A percentile compares a stretch with the other conserved stretches of the same genome.
Evolutionary conservation across 768 basidiomycete genomes (phyloP).

Genomic region (Harrya chromipes): DNA sequence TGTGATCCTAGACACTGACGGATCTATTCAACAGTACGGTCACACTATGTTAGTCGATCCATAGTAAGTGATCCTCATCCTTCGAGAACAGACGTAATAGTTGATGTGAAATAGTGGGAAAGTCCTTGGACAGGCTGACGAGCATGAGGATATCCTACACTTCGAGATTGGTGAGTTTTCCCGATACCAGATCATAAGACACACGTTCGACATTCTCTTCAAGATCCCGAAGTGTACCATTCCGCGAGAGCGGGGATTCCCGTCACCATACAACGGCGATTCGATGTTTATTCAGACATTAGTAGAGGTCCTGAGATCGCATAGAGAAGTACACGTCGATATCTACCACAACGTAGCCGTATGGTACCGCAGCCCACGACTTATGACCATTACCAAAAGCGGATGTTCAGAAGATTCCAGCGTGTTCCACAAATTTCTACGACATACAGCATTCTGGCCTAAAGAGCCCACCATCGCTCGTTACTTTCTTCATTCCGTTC

Average conservation of each 20-base stretch:
- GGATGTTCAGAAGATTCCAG: constrained; percentile 26
- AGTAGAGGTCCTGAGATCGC: constrained; percentile 25
- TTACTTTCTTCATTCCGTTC: constrained; percentile 12
- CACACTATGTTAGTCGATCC: constrained; percentile 92
- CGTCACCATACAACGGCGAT: constrained; percentile 86
- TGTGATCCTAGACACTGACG: background rate
- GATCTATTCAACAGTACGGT: constrained; percentile 60
- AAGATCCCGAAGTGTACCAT: constrained; percentile 60
- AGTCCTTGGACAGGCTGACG: constrained; percentile 68
- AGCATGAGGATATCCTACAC: constrained; percentile 76
- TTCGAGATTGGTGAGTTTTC: constrained; percentile 70
- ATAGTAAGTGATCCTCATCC: constrained; percentile 48
- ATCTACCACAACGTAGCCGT: background rate
- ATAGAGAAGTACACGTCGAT: background rate
- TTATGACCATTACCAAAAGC: constrained; percentile 14
- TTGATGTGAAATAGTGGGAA: constrained; percentile 53
- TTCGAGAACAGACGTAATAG: background rate
- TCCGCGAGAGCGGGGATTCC: constrained; percentile 82
- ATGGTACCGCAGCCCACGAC: too few relatives aligned
- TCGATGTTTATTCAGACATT: constrained; percentile 89
- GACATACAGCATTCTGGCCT: constrained; percentile 32
- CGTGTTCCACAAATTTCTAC: constrained; percentile 32
- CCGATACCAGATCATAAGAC: background rate
- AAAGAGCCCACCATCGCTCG: constrained; percentile 20
- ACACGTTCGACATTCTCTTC: constrained; percentile 22